Conservation (phyloP, 192 early-diverging fungal genomes). For the Podila epigama region DNA sequence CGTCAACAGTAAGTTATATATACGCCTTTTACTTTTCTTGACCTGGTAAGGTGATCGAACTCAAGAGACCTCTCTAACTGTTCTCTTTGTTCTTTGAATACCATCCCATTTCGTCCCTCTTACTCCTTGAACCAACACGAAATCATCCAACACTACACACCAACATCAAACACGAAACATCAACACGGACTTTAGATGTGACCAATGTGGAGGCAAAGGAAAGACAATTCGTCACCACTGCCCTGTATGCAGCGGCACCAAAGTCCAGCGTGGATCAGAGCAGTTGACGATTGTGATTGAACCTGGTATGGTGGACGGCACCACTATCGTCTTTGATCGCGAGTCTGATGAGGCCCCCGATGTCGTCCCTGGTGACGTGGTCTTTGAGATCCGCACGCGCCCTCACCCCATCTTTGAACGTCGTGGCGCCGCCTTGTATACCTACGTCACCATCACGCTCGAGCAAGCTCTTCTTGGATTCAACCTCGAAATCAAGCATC, state of each 20-base stretch:
- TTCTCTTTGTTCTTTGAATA: not conserved
- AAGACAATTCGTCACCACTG: slow-evolving; percentile 85
- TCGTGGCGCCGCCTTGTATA: slow-evolving; percentile 77
- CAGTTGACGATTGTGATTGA: slow-evolving; percentile 82
- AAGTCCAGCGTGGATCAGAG: slow-evolving; percentile 85
- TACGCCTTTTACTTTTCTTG: not conserved
- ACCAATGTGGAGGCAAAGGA: slow-evolving; percentile 89
- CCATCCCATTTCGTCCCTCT: no score
- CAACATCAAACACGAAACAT: no score
- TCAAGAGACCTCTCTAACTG: slow-evolving; percentile 14
- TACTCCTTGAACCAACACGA: no score
- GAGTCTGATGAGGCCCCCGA: slow-evolving; percentile 95
- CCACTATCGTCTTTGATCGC: slow-evolving; percentile 72
- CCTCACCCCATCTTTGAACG: slow-evolving; percentile 81
- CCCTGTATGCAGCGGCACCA: slow-evolving; percentile 81
- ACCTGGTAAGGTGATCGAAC: not conserved
- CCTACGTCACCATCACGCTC: slow-evolving; percentile 79
- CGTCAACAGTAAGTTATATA: slow-evolving; percentile 68
- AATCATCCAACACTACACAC: no score
- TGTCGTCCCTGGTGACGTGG: slow-evolving; percentile 82
- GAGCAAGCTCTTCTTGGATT: slow-evolving; percentile 86
- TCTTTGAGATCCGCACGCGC: slow-evolving; percentile 76
- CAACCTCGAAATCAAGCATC: slow-evolving; percentile 72
- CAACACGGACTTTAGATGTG: slow-evolving; percentile 77
- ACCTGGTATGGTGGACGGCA: slow-evolving; percentile 81